Evolutionary conservation across 2,329 filamentous ascomycete genomes (phyloP).

Genomic region (Fusarium aywerte): DNA sequence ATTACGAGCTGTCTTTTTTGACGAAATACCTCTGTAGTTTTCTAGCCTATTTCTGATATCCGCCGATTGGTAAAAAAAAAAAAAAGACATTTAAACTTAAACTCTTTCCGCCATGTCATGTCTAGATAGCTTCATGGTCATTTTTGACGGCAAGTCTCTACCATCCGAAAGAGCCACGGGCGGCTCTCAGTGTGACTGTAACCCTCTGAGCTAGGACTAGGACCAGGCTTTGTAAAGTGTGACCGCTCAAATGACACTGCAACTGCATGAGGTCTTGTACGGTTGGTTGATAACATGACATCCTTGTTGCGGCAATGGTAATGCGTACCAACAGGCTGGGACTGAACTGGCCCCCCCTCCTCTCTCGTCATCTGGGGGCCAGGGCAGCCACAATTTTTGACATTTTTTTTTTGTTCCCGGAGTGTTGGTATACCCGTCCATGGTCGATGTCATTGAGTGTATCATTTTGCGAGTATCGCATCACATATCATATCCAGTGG

Average conservation of each 20-base stretch:
- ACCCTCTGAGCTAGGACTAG: not conserved
- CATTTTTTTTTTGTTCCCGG: not conserved
- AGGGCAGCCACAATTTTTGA: conserved; percentile 10
- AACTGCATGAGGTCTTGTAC: not conserved
- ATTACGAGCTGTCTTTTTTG: not conserved
- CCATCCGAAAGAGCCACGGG: not conserved
- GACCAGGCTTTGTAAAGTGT: not conserved
- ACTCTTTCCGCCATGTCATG: not conserved
- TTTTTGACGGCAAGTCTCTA: not conserved
- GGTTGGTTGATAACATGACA: not conserved
- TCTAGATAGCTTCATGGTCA: not conserved
- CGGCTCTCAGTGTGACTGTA: not conserved
- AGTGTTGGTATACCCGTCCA: conserved; percentile 15
- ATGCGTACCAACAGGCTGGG: conserved; percentile 25
- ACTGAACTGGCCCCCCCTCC: conserved; percentile 6
- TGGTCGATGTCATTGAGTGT: not conserved
- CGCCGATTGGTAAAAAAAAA: too few relatives aligned
- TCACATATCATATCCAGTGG: not conserved
- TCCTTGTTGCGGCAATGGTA: conserved; percentile 5
- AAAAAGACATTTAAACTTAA: too few relatives aligned
- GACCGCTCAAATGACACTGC: not conserved
- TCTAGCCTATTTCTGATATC: not conserved
- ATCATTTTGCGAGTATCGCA: not conserved
- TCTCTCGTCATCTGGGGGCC: conserved; percentile 7
- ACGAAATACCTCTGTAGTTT: not conserved